Evolutionary conservation across 768 basidiomycete species (phyloP).

Genomic region (Leccinum pellstonianum): DNA sequence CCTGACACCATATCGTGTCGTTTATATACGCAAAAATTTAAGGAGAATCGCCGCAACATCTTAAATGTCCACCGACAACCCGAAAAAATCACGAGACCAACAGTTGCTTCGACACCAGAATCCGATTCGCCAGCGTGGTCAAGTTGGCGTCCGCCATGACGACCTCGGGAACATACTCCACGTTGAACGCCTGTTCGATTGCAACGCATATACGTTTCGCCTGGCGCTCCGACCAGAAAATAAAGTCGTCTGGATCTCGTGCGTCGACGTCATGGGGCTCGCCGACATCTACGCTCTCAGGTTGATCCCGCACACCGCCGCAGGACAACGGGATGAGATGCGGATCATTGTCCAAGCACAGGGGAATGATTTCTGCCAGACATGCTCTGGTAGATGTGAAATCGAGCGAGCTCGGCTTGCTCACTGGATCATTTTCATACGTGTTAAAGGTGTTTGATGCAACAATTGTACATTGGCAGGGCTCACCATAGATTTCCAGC

Average conservation of each 20-base stretch:
- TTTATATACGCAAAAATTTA: not conserved
- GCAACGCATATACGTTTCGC: slow-evolving; percentile 84
- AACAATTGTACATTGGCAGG: not conserved
- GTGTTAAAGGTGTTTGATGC: not conserved
- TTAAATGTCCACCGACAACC: not conserved
- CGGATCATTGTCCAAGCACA: slow-evolving; percentile 86
- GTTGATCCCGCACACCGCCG: slow-evolving; percentile 35
- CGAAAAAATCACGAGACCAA: slow-evolving; percentile 28
- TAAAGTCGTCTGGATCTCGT: slow-evolving; percentile 84
- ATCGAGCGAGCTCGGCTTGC: slow-evolving; percentile 61
- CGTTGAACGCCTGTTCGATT: slow-evolving; percentile 78
- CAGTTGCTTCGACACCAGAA: slow-evolving; percentile 73
- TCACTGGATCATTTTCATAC: slow-evolving; percentile 47
- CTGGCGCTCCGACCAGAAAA: slow-evolving; percentile 88
- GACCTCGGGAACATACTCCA: slow-evolving; percentile 89
- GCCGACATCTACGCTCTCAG: slow-evolving; percentile 6
- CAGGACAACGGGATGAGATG: slow-evolving; percentile 75
- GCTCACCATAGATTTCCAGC: slow-evolving; percentile 84
- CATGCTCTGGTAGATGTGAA: slow-evolving; percentile 63
- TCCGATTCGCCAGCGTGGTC: slow-evolving; percentile 77
- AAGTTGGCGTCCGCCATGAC: slow-evolving; percentile 93
- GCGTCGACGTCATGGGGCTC: slow-evolving; percentile 29
- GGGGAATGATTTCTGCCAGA: slow-evolving; percentile 74
- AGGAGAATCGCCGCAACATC: no score
- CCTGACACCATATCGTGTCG: not conserved